A percentile compares a stretch with the other conserved stretches of the same genome.
Conservation (phyloP, 495 filamentous ascomycete species). For the Tuber brumale region DNA sequence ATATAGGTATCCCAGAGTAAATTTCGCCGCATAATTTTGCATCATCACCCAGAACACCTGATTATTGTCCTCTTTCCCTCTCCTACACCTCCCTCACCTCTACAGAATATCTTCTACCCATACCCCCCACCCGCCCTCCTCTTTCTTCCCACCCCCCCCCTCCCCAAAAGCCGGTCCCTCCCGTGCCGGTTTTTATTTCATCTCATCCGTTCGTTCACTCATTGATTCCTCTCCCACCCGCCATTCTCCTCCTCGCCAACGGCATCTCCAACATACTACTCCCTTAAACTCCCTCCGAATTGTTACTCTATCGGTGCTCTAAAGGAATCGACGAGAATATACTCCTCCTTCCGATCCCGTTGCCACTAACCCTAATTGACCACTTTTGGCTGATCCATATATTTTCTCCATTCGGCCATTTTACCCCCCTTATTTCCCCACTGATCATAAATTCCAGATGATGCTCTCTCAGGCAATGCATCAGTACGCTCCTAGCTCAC, state of each 20-base stretch:
- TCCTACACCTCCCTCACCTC: conserved; percentile 12
- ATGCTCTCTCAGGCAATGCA: conserved; percentile 43
- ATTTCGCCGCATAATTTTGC: conserved; percentile 12
- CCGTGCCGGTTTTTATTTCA: background rate
- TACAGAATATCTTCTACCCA: conserved; percentile 29
- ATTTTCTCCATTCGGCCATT: background rate
- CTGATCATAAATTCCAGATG: conserved; percentile 27
- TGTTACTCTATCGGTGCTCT: background rate
- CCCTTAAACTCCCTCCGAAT: background rate
- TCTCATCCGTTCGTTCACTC: conserved; percentile 11
- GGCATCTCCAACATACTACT: background rate
- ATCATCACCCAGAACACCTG: conserved; percentile 15
- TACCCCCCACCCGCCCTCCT: conserved; percentile 13
- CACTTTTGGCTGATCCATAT: conserved; percentile 6
- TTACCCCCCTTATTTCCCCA: background rate
- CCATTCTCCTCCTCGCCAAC: conserved; percentile 1
- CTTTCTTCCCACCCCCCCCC: background rate
- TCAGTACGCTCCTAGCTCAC: conserved; percentile 36
- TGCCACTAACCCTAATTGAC: conserved; percentile 7
- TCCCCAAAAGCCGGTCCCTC: conserved; percentile 1
- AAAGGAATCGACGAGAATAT: background rate
- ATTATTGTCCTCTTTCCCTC: conserved; percentile 17
- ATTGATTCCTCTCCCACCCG: conserved; percentile 7
- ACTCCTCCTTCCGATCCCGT: conserved; percentile 12
- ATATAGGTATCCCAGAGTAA: background rate